Evolutionary conservation across 495 filamentous ascomycete species (phyloP), one percentile per base, ranked within the genome.

Genomic region (Parmelia sp.): DNA sequence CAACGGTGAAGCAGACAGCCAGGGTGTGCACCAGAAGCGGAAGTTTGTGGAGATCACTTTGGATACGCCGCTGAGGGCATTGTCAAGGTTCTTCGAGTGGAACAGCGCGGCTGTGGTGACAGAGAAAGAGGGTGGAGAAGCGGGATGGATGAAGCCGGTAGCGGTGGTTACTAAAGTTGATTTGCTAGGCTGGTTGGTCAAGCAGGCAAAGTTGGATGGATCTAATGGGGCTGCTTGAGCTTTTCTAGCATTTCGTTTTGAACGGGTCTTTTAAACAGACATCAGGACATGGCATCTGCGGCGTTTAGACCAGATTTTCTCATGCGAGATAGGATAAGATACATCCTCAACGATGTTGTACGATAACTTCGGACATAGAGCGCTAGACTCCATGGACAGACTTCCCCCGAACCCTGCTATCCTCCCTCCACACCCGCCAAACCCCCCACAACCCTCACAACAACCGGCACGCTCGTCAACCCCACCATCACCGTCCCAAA

Each of bases 91-190:
- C 78, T 91, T 98, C 69, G 92, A 96, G 75, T 97, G 95, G 90
- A 97, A 97, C 74, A 91, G 88, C 71, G 92, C 94, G 19, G 95
- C 94, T 3, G 83, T 97, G 58, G 91, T 97, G 1, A 97, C 92
- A 17, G 91, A 97, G 74, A 76, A 73, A 66, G 79, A 80, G 60
- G 79, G 78, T 65, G 84, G 79, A 66, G 79, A 80, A 59, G 79
- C 78, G 66, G 84, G 79, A 29, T 80, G 81, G 33, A 75, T 91
- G 71, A 91, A 87, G 77, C 92, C 95, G 9, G 80, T 92, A 40
- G 94, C 95, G 23, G 85, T 98, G 12, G 93, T 92, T 6, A 97
- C 94, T 36, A 98, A 98, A 82, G 94, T 98, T 23, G 94, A 98
- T 78, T 73, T 98, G 68, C 75, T 98, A 70, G 86, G 85, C n/a